Base-by-base conservation (phyloP, 495 filamentous ascomycete species). In the Xylaria castorea region DNA sequence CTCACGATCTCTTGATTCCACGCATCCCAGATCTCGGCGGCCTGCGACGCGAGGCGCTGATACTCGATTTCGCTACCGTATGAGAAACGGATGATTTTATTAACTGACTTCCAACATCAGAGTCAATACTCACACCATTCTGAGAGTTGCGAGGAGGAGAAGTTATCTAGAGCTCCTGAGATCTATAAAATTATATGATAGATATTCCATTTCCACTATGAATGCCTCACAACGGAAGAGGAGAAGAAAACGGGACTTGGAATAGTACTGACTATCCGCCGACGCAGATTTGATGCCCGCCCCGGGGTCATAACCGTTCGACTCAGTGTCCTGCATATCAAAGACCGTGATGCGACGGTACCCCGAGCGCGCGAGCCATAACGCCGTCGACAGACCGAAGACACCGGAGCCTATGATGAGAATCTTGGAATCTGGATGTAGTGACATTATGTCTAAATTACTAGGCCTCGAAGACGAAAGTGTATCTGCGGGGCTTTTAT, bases 371-470 rank as follows among this genome's bases (percentile, higher is more conserved):
- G 81, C 78, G 44, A 86, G 82, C 70, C 83, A 81, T 57, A 85
- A 65, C 9, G 85, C 81, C 1, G 78, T 78, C 44, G 76, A 78
- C 34, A 85, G 75, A 16, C 85, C 85, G 68, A 86, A 86, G 68
- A 82, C 78, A 58, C 85, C 85, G 0, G 83, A 83, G 6, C 85
- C 85, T 44, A 86, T 74, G 62, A 86, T 81, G 48, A 82, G 71
- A 48, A 85, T 83, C 36, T 78, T 79, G 3, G 80, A 75, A 14
- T 69, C 55, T 12, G 5, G 51, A 18, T 46, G 32, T 0, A 69
- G 9, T 6, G 50, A 27, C 40, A 68, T 38, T 18, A 16, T 57
- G 14, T 32, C 4, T 32, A 11, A 7, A 14, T 7, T 57, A 20
- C 9, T 11, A 32, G 12, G 18, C 27, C 6, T 14, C 38, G 38